Base-by-base conservation (phyloP, 1,139 yeast genomes). In the Taphrina communis region DNA sequence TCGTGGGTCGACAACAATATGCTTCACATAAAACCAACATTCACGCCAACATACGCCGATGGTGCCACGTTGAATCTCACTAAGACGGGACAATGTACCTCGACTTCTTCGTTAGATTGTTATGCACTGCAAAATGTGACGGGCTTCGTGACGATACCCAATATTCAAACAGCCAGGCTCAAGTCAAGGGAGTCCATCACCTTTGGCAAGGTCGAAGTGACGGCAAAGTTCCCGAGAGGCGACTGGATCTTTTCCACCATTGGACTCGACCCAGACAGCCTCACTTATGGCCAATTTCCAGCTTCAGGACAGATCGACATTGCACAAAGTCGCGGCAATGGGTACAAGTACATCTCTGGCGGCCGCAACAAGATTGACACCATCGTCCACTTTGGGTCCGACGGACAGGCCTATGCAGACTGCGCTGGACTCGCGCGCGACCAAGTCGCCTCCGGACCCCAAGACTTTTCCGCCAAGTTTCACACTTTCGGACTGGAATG, bases 231-330 rank as follows among this genome's bases (percentile, higher is more conserved):
- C 31, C 72, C 73, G 5, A 44, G 19, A 14, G 73, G 73, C 21
- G 73, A 71, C 62, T 71, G 73, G 73, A 9, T 71, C 25, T 71
- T 72, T 69, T 72, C 73, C 3, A 72, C 73, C 8, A 70, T 71
- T 39, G 70, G 72, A 67, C 69, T 71, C 70, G 65, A 71, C 56
- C 72, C 73, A n/a, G 66, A 46, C 1, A 53, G 68, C 36, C 44
- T 42, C 35, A 60, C 53, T 31, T 71, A 71, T 42, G 73, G 73
- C 25, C 59, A 46, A 12, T 71, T 72, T 69, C 73, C 73, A 6
- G 71, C 71, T 19, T 71, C 73, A 8, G 72, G 72, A n/a, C 70
- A 70, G 56, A 70, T 71, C 19, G 72, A 70, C 39, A 65, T 71
- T 39, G 69, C 62, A 14, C 72, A 71, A 63, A 57, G 67, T 31